Evolutionary conservation across 208 protist genomes (phyloP).

Genomic region (Naegleria gruberi): DNA sequence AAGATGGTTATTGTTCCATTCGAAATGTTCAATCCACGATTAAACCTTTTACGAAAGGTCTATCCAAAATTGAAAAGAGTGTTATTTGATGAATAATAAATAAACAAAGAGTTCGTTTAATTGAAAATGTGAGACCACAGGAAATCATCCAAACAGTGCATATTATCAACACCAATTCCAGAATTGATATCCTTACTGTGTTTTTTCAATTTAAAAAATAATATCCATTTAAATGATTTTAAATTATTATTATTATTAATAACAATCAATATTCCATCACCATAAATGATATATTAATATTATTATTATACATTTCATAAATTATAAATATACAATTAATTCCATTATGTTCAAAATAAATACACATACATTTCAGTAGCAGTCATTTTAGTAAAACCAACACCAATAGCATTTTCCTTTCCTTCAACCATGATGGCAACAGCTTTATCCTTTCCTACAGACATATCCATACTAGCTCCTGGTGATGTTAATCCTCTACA

Average conservation of each 20-base stretch:
- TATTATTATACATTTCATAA: too few relatives aligned
- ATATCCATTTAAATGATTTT: too few relatives aligned
- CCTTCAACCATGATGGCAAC: constrained; percentile 84
- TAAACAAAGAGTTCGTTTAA: background rate
- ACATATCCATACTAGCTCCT: constrained; percentile 64
- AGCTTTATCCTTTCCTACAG: constrained; percentile 42
- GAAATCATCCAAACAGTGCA: constrained; percentile 90
- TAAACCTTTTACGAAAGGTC: background rate
- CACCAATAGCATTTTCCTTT: constrained; percentile 87
- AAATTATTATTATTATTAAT: too few relatives aligned
- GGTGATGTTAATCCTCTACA: constrained; percentile 87
- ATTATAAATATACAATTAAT: too few relatives aligned
- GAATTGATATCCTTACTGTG: constrained; percentile 54
- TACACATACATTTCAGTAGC: constrained; percentile 72
- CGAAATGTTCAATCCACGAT: background rate
- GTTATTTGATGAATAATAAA: background rate
- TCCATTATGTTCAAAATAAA: background rate
- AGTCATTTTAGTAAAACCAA: constrained; percentile 80
- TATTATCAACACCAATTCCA: constrained; percentile 86
- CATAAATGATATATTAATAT: too few relatives aligned
- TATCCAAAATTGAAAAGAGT: background rate
- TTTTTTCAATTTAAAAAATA: constrained; percentile 3
- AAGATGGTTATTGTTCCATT: background rate
- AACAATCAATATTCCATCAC: too few relatives aligned
- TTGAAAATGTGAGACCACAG: constrained; percentile 59